Percentiles rank a stretch among this genome's conserved stretches.
Conservation (phyloP, 768 basidiomycete genomes). For the Hygrophorus pudorinus region DNA sequence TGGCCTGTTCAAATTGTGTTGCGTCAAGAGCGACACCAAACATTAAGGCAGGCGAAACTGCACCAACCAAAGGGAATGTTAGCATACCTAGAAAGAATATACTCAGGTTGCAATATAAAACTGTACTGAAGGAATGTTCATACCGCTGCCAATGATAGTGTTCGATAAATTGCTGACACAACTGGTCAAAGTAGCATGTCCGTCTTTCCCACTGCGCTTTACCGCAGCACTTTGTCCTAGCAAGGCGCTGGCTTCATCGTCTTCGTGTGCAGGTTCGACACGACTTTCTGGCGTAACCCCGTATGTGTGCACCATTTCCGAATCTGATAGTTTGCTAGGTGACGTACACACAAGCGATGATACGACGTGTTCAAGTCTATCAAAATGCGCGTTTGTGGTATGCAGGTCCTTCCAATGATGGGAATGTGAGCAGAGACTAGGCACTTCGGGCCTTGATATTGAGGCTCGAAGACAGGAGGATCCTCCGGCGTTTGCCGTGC, state of each 20-base stretch:
- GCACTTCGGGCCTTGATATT: neutral
- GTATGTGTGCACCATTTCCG: slow-evolving; percentile 59
- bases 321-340: slow-evolving; percentile 11
- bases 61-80: slow-evolving; percentile 66
- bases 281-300: slow-evolving; percentile 37
- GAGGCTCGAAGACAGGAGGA: neutral
- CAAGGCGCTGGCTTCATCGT: slow-evolving; percentile 50
- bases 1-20: slow-evolving; percentile 58
- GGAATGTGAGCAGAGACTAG: neutral
- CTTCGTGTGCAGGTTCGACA: slow-evolving; percentile 17
- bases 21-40: slow-evolving; percentile 6
- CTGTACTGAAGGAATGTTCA: slow-evolving; percentile 11
- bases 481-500: neutral
- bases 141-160: slow-evolving; percentile 88
- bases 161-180: slow-evolving; percentile 77
- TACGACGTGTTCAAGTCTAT: too few species aligned
- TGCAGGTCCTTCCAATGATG: neutral
- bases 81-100: slow-evolving; percentile 58
- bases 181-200: slow-evolving; percentile 59
- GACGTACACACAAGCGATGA: too few species aligned
- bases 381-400: neutral
- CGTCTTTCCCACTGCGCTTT: slow-evolving; percentile 29
- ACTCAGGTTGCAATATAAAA: slow-evolving; percentile 1
- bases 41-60: neutral
- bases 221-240: slow-evolving; percentile 33